phyloP scores from a whole-genome alignment of 352 stramenopile species.

The Globisporangium parvum region DNA sequence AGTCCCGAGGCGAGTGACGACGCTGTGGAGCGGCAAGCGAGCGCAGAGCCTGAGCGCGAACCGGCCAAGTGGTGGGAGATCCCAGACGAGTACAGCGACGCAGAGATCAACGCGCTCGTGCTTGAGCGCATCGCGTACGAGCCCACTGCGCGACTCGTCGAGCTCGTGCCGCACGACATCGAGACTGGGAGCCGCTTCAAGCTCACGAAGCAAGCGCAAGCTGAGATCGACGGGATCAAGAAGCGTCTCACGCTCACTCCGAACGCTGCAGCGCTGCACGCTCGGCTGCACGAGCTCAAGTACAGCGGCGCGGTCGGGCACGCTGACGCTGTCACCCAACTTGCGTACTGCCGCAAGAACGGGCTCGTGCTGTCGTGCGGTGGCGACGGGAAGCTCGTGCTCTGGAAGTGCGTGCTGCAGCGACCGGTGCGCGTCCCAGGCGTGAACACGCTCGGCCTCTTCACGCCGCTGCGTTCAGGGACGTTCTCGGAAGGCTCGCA shows the following conservation, averaged over 20 bases:
- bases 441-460: slow-evolving; percentile 50
- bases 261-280: slow-evolving; percentile 33
- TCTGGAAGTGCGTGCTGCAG: slow-evolving; percentile 53
- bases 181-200: slow-evolving; percentile 68
- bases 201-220: slow-evolving; percentile 39
- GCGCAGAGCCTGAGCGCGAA: slow-evolving; percentile 16
- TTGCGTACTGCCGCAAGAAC: slow-evolving; percentile 49
- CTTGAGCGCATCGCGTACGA: slow-evolving; percentile 59
- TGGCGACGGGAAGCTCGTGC: slow-evolving; percentile 35
- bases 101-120: slow-evolving; percentile 54
- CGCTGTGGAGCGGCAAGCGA: not conserved
- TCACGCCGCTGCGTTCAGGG: slow-evolving; percentile 34
- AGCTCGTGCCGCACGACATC: slow-evolving; percentile 55
- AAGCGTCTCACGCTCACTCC: slow-evolving; percentile 43
- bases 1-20: slow-evolving; percentile 18
- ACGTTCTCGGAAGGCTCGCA: slow-evolving; percentile 51
- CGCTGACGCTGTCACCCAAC: slow-evolving; percentile 31
- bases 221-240: slow-evolving; percentile 46
- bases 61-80: slow-evolving; percentile 76
- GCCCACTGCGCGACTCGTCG: slow-evolving; percentile 45
- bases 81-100: slow-evolving; percentile 53
- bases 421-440: slow-evolving; percentile 49
- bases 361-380: slow-evolving; percentile 51
- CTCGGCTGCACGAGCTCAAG: slow-evolving; percentile 38
- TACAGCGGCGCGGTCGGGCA: slow-evolving; percentile 51